These are phyloP conservation scores for Takashimella tepidaria DNA, from an alignment of 1,284 basidiomycete genomes.

Conservation along the genomic window DNA sequence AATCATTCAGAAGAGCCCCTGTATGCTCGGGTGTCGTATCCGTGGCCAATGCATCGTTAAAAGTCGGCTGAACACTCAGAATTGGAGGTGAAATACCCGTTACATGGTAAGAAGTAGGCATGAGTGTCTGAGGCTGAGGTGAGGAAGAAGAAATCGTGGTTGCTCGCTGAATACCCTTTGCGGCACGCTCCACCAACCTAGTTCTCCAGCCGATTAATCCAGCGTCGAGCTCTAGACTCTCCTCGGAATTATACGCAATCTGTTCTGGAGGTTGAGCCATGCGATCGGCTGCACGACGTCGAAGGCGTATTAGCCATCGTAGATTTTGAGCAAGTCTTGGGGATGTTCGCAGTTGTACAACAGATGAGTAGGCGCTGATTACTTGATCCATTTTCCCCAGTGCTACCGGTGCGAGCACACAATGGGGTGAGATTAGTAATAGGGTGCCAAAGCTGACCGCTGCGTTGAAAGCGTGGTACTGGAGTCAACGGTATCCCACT, in stretches of 20 bases:
- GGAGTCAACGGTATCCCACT: not conserved
- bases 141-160: constrained; percentile 1
- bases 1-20: not conserved
- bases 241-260: not conserved
- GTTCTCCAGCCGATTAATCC: constrained; percentile 29
- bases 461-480: constrained; percentile 31
- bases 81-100: not conserved
- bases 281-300: constrained; percentile 11
- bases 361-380: constrained; percentile 13
- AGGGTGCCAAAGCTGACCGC: constrained; percentile 24
- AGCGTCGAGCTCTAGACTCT: constrained; percentile 12
- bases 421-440: constrained; percentile 8
- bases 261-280: not conserved
- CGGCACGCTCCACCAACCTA: constrained; percentile 19
- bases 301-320: constrained; percentile 21
- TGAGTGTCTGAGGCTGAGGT: not conserved
- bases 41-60: not conserved
- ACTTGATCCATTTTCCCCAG: constrained; percentile 14
- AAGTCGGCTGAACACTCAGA: not conserved
- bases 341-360: constrained; percentile 10
- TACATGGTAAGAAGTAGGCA: not conserved
- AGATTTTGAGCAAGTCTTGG: constrained; percentile 17
- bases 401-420: constrained; percentile 10
- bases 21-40: not conserved
- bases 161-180: constrained; percentile 3